Percentiles rank a stretch among this genome's conserved stretches.
These are phyloP conservation scores for Cladosporium austrohemisphaericum DNA, from an alignment of 2,329 filamentous ascomycete genomes.

Conservation along the genomic window DNA sequence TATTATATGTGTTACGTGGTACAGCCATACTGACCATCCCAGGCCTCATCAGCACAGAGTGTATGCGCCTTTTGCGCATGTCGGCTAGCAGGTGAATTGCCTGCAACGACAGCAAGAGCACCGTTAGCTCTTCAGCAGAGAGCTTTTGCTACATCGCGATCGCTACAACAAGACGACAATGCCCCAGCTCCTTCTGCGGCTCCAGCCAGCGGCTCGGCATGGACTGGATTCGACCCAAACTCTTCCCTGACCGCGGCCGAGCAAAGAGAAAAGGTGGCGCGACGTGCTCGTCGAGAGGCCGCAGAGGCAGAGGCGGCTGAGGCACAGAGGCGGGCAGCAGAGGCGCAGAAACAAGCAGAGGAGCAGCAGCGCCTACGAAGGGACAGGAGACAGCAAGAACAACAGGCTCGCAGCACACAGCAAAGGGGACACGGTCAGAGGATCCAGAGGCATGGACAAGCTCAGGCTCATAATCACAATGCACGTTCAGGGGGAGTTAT, in stretches of 20 bases:
- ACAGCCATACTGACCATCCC: slow-evolving; percentile 6
- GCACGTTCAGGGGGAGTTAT: too few relatives aligned
- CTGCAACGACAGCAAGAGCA: slow-evolving; percentile 10
- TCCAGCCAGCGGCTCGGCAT: background rate
- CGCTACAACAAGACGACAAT: background rate
- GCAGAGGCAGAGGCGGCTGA: slow-evolving; percentile 15
- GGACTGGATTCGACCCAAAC: slow-evolving; percentile 20
- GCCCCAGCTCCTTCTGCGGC: background rate
- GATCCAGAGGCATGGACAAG: background rate
- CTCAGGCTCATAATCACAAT: too few relatives aligned
- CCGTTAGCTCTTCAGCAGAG: slow-evolving; percentile 3
- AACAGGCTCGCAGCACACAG: background rate
- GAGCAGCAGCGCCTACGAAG: slow-evolving; percentile 6
- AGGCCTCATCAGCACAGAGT: slow-evolving; percentile 25
- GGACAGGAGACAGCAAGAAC: background rate
- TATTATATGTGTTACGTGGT: background rate
- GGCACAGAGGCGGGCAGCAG: slow-evolving; percentile 14
- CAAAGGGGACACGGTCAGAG: background rate
- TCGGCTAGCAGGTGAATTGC: slow-evolving; percentile 23
- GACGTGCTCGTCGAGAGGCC: slow-evolving; percentile 10
- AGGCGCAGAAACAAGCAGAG: slow-evolving; percentile 13
- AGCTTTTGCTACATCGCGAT: background rate
- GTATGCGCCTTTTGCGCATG: slow-evolving; percentile 35
- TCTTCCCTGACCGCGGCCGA: slow-evolving; percentile 23
- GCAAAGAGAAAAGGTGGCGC: slow-evolving; percentile 18